These are phyloP conservation scores for Phellinidium pouzarii DNA, from an alignment of 1,284 basidiomycete genomes.

Conservation along the genomic window DNA sequence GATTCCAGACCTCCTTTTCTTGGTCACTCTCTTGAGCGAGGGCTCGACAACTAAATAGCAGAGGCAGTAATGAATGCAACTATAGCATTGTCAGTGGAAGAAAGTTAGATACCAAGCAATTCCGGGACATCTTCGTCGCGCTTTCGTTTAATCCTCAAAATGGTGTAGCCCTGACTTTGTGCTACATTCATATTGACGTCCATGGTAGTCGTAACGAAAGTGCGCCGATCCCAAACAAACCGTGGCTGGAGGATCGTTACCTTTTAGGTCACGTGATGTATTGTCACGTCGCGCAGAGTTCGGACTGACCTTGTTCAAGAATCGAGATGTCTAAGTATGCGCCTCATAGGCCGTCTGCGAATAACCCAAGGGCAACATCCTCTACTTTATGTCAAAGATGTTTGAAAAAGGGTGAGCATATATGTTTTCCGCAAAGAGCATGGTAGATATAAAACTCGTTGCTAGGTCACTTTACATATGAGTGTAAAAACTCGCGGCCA, in stretches of 20 bases:
- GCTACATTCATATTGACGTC: neutral
- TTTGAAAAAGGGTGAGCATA: conserved; percentile 48
- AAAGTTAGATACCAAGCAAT: conserved; percentile 49
- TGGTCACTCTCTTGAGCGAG: conserved; percentile 41
- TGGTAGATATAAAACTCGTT: neutral
- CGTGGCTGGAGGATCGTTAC: neutral
- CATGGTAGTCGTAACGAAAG: neutral
- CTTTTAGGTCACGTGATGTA: neutral
- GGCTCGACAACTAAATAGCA: conserved; percentile 55
- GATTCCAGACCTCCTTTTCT: conserved; percentile 39
- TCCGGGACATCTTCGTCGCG: conserved; percentile 73
- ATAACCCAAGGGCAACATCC: conserved; percentile 51
- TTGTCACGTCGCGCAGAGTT: neutral
- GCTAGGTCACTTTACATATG: conserved; percentile 70
- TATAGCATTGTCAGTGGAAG: conserved; percentile 13
- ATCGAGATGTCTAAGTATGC: conserved; percentile 68
- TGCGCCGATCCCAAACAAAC: neutral
- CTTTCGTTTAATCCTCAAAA: conserved; percentile 73
- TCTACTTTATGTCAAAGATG: conserved; percentile 77
- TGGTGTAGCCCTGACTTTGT: conserved; percentile 38
- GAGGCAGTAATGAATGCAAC: conserved; percentile 10
- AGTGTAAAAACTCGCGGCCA: conserved; percentile 67
- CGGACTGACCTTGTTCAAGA: neutral
- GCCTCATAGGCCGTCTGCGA: conserved; percentile 56
- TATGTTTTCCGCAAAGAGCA: neutral